A percentile compares a stretch with the other conserved stretches of the same genome.
These are phyloP conservation scores for Marasmius fiardii DNA, from an alignment of 1,284 basidiomycete genomes.

Conservation along the genomic window DNA sequence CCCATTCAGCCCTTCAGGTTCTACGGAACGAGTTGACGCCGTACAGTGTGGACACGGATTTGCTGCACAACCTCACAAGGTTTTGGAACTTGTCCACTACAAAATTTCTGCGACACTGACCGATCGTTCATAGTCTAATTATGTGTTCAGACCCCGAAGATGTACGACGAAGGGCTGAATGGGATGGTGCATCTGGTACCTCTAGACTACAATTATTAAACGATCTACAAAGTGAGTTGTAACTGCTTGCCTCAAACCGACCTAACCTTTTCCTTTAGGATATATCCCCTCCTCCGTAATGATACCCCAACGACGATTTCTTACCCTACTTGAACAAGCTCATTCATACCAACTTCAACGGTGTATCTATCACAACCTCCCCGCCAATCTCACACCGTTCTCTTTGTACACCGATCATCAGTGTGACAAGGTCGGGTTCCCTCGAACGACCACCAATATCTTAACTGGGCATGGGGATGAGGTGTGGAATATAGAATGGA, in stretches of 20 bases:
- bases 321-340: constrained; percentile 87
- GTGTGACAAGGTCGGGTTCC: constrained; percentile 82
- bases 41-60: constrained; percentile 70
- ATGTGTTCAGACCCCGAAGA: constrained; percentile 89
- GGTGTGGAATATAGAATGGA: constrained; percentile 96
- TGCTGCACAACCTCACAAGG: constrained; percentile 85
- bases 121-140: constrained; percentile 56
- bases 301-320: constrained; percentile 88
- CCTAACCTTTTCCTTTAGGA: constrained; percentile 40
- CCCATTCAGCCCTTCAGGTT: constrained; percentile 81
- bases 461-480: constrained; percentile 88
- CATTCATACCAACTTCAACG: constrained; percentile 39
- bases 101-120: not conserved
- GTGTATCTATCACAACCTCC: constrained; percentile 80
- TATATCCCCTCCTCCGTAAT: constrained; percentile 89
- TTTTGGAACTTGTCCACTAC: constrained; percentile 27
- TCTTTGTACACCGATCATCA: constrained; percentile 87
- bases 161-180: constrained; percentile 75
- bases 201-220: constrained; percentile 79
- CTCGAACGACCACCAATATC: constrained; percentile 79
- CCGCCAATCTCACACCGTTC: constrained; percentile 54
- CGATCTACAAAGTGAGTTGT: constrained; percentile 75
- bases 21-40: constrained; percentile 87
- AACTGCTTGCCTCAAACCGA: not conserved
- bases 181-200: constrained; percentile 84